phyloP scores from a whole-genome alignment of 495 filamentous ascomycete species.

The Neurospora sp. region DNA sequence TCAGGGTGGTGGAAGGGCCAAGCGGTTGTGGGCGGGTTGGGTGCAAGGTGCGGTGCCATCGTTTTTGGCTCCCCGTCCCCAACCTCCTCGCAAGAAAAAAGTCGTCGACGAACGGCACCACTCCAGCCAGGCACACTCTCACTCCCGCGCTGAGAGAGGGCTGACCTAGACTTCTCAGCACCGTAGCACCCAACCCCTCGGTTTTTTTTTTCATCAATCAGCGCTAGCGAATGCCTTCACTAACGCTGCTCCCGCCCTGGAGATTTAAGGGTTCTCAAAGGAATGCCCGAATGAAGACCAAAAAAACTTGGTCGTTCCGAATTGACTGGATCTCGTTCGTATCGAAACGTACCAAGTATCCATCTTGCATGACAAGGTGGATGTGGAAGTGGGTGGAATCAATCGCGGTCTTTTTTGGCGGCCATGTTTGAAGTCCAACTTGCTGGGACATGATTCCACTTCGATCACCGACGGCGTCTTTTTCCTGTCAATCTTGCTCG shows the following conservation, averaged over 20 bases:
- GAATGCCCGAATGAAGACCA: neutral
- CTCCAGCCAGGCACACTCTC: neutral
- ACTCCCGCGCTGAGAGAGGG: neutral
- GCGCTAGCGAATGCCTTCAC: neutral
- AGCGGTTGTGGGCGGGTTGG: constrained; percentile 4
- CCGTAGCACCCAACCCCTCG: constrained; percentile 21
- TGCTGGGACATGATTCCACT: neutral
- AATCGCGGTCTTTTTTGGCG: neutral
- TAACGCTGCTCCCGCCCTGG: neutral
- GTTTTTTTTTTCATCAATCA: neutral
- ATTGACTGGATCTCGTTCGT: constrained; percentile 1
- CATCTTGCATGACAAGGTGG: neutral
- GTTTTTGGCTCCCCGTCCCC: constrained; percentile 8
- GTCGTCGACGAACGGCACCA: neutral
- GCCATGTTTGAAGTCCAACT: neutral
- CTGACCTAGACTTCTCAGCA: constrained; percentile 1
- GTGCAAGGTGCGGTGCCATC: constrained; percentile 12
- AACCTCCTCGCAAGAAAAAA: constrained; percentile 18
- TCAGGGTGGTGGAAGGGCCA: constrained; percentile 5
- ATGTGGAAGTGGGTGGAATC: neutral
- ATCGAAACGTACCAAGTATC: neutral
- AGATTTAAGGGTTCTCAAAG: neutral
- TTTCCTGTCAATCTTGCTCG: neutral
- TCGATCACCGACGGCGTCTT: neutral
- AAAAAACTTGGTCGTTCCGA: constrained; percentile 1